Evolutionary conservation across 805 yeast genomes (phyloP).

Genomic region (Ascoidea tarda): DNA sequence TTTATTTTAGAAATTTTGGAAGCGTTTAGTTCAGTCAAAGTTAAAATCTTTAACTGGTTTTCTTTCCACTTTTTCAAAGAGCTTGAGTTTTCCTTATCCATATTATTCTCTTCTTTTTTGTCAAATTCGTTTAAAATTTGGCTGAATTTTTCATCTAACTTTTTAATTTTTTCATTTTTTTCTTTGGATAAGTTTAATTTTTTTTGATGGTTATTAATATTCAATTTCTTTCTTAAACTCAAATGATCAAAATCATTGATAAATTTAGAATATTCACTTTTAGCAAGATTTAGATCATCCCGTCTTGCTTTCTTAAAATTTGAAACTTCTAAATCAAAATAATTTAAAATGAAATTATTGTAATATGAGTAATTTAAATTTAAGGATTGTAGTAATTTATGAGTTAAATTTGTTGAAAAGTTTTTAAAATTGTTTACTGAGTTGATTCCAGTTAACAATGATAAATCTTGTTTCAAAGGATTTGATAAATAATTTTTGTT

Average conservation of each 20-base stretch:
- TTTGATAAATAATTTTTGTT: conserved; percentile 56
- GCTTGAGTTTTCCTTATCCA: conserved; percentile 10
- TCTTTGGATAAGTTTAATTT: conserved; percentile 1
- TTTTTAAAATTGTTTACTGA: conserved; percentile 22
- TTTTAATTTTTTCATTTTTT: conserved; percentile 14
- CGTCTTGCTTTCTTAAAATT: conserved; percentile 29
- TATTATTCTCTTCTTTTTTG: too few relatives aligned
- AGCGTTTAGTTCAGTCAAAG: conserved; percentile 30
- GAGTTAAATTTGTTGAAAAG: conserved; percentile 33
- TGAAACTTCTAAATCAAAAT: conserved; percentile 25
- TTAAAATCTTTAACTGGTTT: conserved; percentile 28
- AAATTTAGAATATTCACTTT: conserved; percentile 21
- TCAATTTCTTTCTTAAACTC: conserved; percentile 10
- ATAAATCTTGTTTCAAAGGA: conserved; percentile 43
- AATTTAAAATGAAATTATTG: conserved; percentile 27
- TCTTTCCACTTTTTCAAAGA: conserved; percentile 16
- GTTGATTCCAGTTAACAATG: conserved; percentile 34
- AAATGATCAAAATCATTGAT: conserved; percentile 6
- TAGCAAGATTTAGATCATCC: conserved; percentile 27
- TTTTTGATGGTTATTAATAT: conserved; percentile 14
- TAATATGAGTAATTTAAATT: conserved; percentile 24
- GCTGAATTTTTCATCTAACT: conserved; percentile 17
- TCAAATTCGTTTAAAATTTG: conserved; percentile 13
- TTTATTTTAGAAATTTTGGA: conserved; percentile 28
- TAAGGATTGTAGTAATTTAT: conserved; percentile 46